These are phyloP conservation scores for Crepidotus variabilis DNA, from an alignment of 768 basidiomycete genomes.

Conservation along the genomic window DNA sequence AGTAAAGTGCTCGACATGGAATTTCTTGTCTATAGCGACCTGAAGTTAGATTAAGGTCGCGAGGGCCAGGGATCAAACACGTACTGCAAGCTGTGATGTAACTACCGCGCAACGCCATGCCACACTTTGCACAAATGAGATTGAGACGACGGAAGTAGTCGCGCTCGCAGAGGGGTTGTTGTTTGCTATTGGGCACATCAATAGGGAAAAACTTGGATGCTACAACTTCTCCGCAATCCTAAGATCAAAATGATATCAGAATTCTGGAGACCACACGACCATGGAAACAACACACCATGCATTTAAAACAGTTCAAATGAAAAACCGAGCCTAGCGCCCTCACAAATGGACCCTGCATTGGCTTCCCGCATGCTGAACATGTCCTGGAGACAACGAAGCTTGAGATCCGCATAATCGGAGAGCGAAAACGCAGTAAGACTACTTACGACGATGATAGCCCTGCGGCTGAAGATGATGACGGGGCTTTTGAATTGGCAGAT, in stretches of 20 bases:
- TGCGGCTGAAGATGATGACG: slow-evolving; percentile 52
- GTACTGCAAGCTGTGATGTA: slow-evolving; percentile 99
- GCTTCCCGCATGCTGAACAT: slow-evolving; percentile 74
- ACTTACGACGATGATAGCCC: slow-evolving; percentile 61
- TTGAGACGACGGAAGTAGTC: slow-evolving; percentile 97
- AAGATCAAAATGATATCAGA: slow-evolving; percentile 9
- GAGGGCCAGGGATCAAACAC: slow-evolving; percentile 29
- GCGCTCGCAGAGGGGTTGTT: slow-evolving; percentile 94
- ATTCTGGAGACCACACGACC: background rate
- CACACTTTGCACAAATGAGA: slow-evolving; percentile 95
- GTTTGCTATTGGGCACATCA: slow-evolving; percentile 84
- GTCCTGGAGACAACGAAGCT: slow-evolving; percentile 37
- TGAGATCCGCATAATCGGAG: slow-evolving; percentile 24
- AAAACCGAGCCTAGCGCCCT: slow-evolving; percentile 91
- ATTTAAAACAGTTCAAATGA: slow-evolving; percentile 98
- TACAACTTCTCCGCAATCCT: slow-evolving; percentile 97
- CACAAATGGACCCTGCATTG: slow-evolving; percentile 95
- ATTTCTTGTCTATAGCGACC: slow-evolving; percentile 80
- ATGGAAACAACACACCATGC: slow-evolving; percentile 62
- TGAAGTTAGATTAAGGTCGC: slow-evolving; percentile 1
- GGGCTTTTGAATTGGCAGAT: slow-evolving; percentile 34
- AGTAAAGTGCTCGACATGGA: slow-evolving; percentile 98
- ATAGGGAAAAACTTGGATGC: slow-evolving; percentile 99
- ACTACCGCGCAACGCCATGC: slow-evolving; percentile 89
- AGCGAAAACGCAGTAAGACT: slow-evolving; percentile 5